Conservation (phyloP, 257 asterid genomes). For the Solanum pinnatisectum region DNA sequence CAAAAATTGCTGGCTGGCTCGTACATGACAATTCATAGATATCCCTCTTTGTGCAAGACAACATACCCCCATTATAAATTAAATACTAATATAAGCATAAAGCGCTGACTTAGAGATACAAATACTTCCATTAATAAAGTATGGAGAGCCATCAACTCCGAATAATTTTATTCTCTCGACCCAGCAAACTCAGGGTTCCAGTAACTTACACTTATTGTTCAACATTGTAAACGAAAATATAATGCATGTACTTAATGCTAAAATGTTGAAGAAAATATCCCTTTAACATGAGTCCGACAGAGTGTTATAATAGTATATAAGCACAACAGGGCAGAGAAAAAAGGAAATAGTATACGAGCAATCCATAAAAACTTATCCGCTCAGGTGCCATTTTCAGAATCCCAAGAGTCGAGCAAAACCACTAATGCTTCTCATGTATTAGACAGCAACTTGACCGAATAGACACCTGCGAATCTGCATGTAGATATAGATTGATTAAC, state of each 20-base stretch:
- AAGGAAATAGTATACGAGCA: slow-evolving; percentile 5
- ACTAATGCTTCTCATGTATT: slow-evolving; percentile 14
- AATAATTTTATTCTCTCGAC: slow-evolving; percentile 14
- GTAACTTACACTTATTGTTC: slow-evolving; percentile 15
- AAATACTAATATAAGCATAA: neutral
- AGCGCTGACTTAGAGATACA: neutral
- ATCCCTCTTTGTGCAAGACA: too few relatives aligned
- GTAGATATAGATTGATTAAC: neutral
- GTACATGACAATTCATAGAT: neutral
- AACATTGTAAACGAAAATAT: neutral
- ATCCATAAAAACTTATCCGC: slow-evolving; percentile 3
- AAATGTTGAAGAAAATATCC: neutral
- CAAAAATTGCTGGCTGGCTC: neutral
- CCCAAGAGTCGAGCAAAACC: neutral
- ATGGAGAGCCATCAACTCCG: neutral
- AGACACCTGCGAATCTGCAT: slow-evolving; percentile 81
- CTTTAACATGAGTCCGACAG: neutral
- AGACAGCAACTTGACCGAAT: slow-evolving; percentile 41
- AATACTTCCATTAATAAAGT: neutral
- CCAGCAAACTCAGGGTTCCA: slow-evolving; percentile 14
- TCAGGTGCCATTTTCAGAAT: slow-evolving; percentile 14
- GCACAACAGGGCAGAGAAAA: neutral
- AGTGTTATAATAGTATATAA: neutral
- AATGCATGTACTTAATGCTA: neutral
- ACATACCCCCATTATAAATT: neutral